phyloP scores from a whole-genome alignment of 23 red algal species.

The Pyropia yezoensis region DNA sequence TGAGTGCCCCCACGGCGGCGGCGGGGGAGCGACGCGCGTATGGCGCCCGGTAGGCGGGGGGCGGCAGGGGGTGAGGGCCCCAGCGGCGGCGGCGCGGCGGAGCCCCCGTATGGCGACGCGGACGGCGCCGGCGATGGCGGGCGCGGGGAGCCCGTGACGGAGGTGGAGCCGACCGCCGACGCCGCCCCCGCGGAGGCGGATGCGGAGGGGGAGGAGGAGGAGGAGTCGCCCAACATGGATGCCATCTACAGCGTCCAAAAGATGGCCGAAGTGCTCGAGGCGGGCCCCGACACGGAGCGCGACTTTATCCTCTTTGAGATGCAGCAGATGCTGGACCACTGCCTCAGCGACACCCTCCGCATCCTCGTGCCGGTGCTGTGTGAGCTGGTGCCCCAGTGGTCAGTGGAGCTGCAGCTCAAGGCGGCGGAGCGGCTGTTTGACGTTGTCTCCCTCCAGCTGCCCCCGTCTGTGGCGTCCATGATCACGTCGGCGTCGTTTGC shows the following conservation, averaged over 20 bases:
- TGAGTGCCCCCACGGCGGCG: too few species aligned
- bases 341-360: constrained; percentile 27
- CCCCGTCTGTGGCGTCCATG: neutral
- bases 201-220: neutral
- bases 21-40: too few species aligned
- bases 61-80: too few species aligned
- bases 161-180: too few species aligned
- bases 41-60: too few species aligned
- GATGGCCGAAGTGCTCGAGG: constrained; percentile 4
- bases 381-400: constrained; percentile 22
- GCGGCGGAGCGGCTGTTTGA: constrained; percentile 21
- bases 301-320: constrained; percentile 51
- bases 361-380: constrained; percentile 56
- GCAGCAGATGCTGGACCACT: constrained; percentile 44
- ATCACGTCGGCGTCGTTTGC: constrained; percentile 5
- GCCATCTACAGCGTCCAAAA: constrained; percentile 6
- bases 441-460: constrained; percentile 3
- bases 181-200: too few species aligned
- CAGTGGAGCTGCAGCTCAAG: constrained; percentile 27
- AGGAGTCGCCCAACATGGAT: neutral
- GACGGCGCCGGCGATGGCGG: too few species aligned
- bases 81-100: too few species aligned
- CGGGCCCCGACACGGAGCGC: constrained; percentile 15
- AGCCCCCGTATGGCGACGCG: too few species aligned
- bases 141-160: too few species aligned